Base-by-base conservation (phyloP, 768 basidiomycete species). In the Tylopilus rubrobrunneus region DNA sequence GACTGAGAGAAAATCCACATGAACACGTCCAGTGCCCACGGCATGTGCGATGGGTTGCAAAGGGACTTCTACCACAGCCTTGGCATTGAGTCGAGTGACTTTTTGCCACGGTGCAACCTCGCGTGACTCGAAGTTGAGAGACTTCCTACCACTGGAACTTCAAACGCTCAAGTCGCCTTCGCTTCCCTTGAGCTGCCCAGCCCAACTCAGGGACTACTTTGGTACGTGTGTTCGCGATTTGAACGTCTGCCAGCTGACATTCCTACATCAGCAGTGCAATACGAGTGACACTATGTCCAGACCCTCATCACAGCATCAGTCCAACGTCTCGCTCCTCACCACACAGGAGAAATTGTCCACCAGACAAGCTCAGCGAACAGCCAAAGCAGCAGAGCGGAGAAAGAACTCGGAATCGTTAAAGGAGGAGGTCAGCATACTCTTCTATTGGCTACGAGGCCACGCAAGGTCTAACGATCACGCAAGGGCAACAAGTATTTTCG, bases 401-500 rank as follows among this genome's bases (percentile, higher is more conserved):
- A 34, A 51, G 17, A 51, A 34, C 5, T 67, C 64, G 1, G 70
- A 70, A n/a, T 48, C 46, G 17, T 51, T 63, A 14, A 71, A 64
- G 45, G 60, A 69, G 10, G 57, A 68, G 59, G 69, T 63, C 19
- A 54, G 31, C 28, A 27, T 44, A 19, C 17, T 10, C 33, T 45
- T 6, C 41, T 53, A 11, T 5, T 34, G n/a, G 17, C 49, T 23
- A 17, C 5, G 48, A 28, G 21, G 15, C 25, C 29, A 15, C 5
- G 25, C 39, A 10, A 11, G 9, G 10, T 19, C 33, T 36, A 48
- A 79, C 39, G 37, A 31, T 31, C 29, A 7, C 3, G 11, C 15
- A 12, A 52, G 77, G 79, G 80, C 33, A 81, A 79, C 49, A 54
- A 61, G 11, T 61, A 71, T 27, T 80, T 76, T 70, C 71, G 67